Percentiles rank a stretch among this genome's conserved stretches.
Evolutionary conservation across 2,329 filamentous ascomycete genomes (phyloP).

Genomic region (Talaromyces sp.): DNA sequence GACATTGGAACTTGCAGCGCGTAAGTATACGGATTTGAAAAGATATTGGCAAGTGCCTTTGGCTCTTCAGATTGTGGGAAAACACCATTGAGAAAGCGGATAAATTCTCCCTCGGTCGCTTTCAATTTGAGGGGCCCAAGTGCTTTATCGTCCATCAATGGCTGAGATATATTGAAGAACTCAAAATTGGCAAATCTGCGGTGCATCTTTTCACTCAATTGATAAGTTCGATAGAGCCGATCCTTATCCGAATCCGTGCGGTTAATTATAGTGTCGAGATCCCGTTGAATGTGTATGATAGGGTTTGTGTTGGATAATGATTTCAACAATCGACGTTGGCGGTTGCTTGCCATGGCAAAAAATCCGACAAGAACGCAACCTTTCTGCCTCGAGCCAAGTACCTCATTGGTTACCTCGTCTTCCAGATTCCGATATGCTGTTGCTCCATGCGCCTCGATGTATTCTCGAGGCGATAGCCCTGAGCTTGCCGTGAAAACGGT

Average conservation of each 20-base stretch:
- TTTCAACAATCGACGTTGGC: conserved; percentile 55
- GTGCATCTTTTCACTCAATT: conserved; percentile 51
- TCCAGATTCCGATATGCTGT: conserved; percentile 63
- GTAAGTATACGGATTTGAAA: conserved; percentile 63
- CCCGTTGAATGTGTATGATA: conserved; percentile 67
- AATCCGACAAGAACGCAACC: conserved; percentile 67
- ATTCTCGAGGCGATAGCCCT: conserved; percentile 59
- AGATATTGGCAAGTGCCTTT: conserved; percentile 45
- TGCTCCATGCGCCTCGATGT: conserved; percentile 61
- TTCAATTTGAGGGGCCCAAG: conserved; percentile 59
- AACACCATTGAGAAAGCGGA: conserved; percentile 55
- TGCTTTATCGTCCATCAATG: conserved; percentile 20
- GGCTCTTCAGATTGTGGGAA: conserved; percentile 59
- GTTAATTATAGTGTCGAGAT: conserved; percentile 55
- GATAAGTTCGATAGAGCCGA: conserved; percentile 58
- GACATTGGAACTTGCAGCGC: conserved; percentile 61
- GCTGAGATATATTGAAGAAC: conserved; percentile 71
- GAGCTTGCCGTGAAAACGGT: conserved; percentile 63
- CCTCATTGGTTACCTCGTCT: conserved; percentile 57
- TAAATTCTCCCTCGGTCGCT: conserved; percentile 64
- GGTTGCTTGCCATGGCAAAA: conserved; percentile 63
- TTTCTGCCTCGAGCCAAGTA: conserved; percentile 57
- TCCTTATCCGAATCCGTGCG: conserved; percentile 59
- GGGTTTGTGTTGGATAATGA: conserved; percentile 64
- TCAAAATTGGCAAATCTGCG: conserved; percentile 68